Conservation (phyloP, 805 yeast genomes). For the Groenewaldozyma tartarivorans region DNA sequence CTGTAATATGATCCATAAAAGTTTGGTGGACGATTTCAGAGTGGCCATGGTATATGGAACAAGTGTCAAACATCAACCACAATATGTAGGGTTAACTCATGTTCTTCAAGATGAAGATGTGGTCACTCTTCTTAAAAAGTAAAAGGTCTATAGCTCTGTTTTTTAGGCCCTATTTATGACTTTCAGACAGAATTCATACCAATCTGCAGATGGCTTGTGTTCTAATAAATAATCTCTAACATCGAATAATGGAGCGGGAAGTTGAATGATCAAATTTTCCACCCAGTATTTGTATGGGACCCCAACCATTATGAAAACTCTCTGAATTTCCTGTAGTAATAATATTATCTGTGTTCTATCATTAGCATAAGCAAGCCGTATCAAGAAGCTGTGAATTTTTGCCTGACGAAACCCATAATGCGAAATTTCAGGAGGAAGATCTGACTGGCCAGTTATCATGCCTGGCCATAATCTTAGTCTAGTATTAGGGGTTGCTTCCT, state of each 20-base stretch:
- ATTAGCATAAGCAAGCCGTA: neutral
- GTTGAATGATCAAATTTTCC: neutral
- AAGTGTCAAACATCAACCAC: constrained; percentile 97
- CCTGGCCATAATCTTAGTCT: neutral
- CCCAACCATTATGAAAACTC: neutral
- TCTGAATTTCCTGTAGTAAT: neutral
- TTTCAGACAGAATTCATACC: neutral
- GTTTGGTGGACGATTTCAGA: constrained; percentile 86
- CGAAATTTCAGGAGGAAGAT: neutral
- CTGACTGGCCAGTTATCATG: neutral
- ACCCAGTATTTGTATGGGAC: neutral
- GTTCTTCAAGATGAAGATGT: constrained; percentile 91
- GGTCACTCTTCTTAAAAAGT: constrained; percentile 80
- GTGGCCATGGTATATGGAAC: constrained; percentile 85
- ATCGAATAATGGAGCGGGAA: neutral
- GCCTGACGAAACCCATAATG: neutral
- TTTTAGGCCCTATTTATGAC: too few relatives aligned
- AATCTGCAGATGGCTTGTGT: neutral
- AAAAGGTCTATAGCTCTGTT: constrained; percentile 1
- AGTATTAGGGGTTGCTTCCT: too few relatives aligned
- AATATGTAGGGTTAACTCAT: constrained; percentile 84
- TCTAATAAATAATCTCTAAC: neutral
- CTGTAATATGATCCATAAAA: constrained; percentile 92
- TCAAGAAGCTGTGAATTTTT: neutral
- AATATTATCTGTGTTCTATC: neutral